Conservation (phyloP, 208 protist species). For the Herpetomonas samuelpessoai region DNA sequence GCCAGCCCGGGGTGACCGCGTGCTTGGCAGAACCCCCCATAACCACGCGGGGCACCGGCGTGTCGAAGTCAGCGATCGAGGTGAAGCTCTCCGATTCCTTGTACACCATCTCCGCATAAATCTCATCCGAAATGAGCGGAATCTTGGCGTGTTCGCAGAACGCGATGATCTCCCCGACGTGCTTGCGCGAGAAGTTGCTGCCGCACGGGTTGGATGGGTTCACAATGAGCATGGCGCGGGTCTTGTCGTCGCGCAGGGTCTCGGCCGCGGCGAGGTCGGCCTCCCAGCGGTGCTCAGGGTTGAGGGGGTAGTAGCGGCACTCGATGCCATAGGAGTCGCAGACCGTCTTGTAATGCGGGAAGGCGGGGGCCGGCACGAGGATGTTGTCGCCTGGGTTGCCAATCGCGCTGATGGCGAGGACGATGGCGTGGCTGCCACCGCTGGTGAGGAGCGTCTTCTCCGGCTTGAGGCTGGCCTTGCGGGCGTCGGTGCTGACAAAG, state of each 20-base stretch:
- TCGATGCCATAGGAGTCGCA: slow-evolving; percentile 55
- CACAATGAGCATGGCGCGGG: slow-evolving; percentile 83
- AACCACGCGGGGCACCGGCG: slow-evolving; percentile 53
- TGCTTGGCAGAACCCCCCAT: slow-evolving; percentile 84
- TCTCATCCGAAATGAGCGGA: slow-evolving; percentile 91
- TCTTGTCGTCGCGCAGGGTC: slow-evolving; percentile 23
- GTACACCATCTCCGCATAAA: slow-evolving; percentile 91
- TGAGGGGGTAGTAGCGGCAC: slow-evolving; percentile 49
- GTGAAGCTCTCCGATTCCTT: slow-evolving; percentile 33
- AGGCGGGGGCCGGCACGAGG: slow-evolving; percentile 83
- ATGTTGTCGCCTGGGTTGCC: slow-evolving; percentile 72
- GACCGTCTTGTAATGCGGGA: slow-evolving; percentile 85
- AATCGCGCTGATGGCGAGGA: slow-evolving; percentile 65
- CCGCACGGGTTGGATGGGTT: slow-evolving; percentile 95
- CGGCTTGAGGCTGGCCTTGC: slow-evolving; percentile 10
- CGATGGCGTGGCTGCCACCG: slow-evolving; percentile 76
- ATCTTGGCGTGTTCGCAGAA: slow-evolving; percentile 67
- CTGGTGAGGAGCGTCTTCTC: slow-evolving; percentile 53
- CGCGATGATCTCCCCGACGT: slow-evolving; percentile 51
- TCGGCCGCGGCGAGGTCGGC: slow-evolving; percentile 73
- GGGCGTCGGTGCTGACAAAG: slow-evolving; percentile 9
- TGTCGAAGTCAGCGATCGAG: slow-evolving; percentile 56
- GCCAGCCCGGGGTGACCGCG: slow-evolving; percentile 87
- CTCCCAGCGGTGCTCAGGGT: slow-evolving; percentile 82
- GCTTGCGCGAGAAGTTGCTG: slow-evolving; percentile 58